A percentile compares a stretch with the other conserved stretches of the same genome.
phyloP scores from a whole-genome alignment of 768 basidiomycete genomes.

The Rhodocollybia butyracea region DNA sequence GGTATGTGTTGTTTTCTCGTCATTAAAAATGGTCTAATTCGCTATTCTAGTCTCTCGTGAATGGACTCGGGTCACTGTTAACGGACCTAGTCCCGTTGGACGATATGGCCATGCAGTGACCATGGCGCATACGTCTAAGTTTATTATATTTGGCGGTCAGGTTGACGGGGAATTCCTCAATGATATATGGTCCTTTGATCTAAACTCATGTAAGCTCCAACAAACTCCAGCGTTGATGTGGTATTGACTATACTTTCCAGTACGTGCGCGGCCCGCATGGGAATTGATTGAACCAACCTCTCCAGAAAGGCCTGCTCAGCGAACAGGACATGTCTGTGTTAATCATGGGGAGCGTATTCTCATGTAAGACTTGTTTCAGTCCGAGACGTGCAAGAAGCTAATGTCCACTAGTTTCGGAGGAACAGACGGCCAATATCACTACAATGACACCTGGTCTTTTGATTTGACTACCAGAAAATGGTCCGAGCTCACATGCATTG shows the following conservation, averaged over 20 bases:
- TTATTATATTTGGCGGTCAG: constrained; percentile 96
- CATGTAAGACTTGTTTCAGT: constrained; percentile 50
- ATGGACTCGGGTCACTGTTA: constrained; percentile 86
- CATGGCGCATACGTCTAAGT: constrained; percentile 80
- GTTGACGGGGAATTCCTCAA: constrained; percentile 93
- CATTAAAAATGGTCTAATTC: constrained; percentile 5
- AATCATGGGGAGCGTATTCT: constrained; percentile 81
- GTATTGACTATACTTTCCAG: constrained; percentile 34
- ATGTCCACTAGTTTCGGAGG: constrained; percentile 79
- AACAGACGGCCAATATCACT: constrained; percentile 97
- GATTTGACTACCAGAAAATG: constrained; percentile 77
- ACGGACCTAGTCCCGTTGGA: constrained; percentile 77
- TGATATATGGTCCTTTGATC: constrained; percentile 94
- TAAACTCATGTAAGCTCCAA: constrained; percentile 76
- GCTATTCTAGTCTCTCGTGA: constrained; percentile 75
- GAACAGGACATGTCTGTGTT: constrained; percentile 91
- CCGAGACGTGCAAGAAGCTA: constrained; percentile 6
- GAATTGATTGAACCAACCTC: constrained; percentile 66
- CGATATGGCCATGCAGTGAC: constrained; percentile 96
- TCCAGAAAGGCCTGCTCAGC: constrained; percentile 65
- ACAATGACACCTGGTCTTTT: constrained; percentile 98
- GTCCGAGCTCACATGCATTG: constrained; percentile 93
- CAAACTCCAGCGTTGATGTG: background rate
- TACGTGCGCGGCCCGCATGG: constrained; percentile 84
- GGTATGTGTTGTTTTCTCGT: constrained; percentile 52